Percentiles rank a stretch among this genome's conserved stretches.
Evolutionary conservation across 2,329 filamentous ascomycete genomes (phyloP).

Genomic region (Stachybotrys chlorohalonatus): DNA sequence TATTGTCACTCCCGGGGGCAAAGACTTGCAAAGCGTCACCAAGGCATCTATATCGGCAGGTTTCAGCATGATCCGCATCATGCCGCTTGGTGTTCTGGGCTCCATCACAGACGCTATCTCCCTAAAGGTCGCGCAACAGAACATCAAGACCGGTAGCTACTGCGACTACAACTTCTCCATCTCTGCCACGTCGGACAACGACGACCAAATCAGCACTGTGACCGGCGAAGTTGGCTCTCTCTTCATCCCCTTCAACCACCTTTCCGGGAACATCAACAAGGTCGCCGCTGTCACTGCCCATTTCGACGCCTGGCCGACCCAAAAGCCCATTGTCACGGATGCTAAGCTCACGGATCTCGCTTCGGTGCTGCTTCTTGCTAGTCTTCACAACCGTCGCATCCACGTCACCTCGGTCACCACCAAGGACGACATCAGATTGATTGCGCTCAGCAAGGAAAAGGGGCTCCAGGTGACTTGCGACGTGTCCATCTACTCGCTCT

Average conservation of each 20-base stretch:
- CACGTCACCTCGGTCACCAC: slow-evolving; percentile 76
- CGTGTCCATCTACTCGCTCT: slow-evolving; percentile 71
- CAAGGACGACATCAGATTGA: slow-evolving; percentile 67
- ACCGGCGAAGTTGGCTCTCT: slow-evolving; percentile 68
- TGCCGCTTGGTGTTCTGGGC: slow-evolving; percentile 65
- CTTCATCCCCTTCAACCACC: slow-evolving; percentile 75
- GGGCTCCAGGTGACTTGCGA: slow-evolving; percentile 77
- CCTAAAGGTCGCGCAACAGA: slow-evolving; percentile 64
- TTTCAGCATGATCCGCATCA: slow-evolving; percentile 72
- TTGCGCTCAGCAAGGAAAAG: slow-evolving; percentile 71
- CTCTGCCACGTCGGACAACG: slow-evolving; percentile 62
- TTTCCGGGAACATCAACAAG: slow-evolving; percentile 77
- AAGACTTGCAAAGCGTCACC: slow-evolving; percentile 60
- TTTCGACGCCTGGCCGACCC: slow-evolving; percentile 67
- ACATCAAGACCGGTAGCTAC: slow-evolving; percentile 56
- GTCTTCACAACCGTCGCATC: slow-evolving; percentile 67
- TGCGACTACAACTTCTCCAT: slow-evolving; percentile 79
- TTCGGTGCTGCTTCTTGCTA: slow-evolving; percentile 70
- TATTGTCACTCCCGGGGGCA: slow-evolving; percentile 53
- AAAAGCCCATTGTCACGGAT: slow-evolving; percentile 75
- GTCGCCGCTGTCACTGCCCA: slow-evolving; percentile 71
- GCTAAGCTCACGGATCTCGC: slow-evolving; percentile 73
- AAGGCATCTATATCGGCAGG: slow-evolving; percentile 66
- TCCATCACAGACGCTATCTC: slow-evolving; percentile 64
- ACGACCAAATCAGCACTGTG: slow-evolving; percentile 64